phyloP scores from a whole-genome alignment of 208 protist genomes.

The Novymonas esmeraldas region DNA sequence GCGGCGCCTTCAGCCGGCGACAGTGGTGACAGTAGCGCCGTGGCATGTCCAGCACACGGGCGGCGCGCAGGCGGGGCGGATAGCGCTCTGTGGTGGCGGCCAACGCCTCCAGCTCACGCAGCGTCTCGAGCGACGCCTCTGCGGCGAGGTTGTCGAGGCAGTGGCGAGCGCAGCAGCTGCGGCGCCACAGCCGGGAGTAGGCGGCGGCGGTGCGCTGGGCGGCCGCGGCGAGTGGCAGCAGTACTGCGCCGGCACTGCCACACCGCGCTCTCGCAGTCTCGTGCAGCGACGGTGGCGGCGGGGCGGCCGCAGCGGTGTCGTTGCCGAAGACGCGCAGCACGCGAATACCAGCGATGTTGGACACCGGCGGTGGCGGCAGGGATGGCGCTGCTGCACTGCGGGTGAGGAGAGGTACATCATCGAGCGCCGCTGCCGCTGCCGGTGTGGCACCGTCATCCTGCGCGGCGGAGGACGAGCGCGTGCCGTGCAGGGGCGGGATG shows the following conservation, averaged over 20 bases:
- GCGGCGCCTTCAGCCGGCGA: constrained; percentile 79
- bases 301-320: neutral
- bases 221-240: no score
- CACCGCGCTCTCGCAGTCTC: no score
- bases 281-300: neutral
- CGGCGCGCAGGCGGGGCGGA: constrained; percentile 30
- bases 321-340: neutral
- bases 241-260: no score
- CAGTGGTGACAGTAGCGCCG: constrained; percentile 69
- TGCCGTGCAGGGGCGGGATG: neutral
- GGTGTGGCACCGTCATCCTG: no score
- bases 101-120: constrained; percentile 49
- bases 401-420: no score
- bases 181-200: no score
- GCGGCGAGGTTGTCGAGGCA: neutral
- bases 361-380: neutral
- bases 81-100: constrained; percentile 34
- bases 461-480: neutral
- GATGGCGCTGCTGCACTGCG: no score
- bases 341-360: neutral
- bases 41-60: constrained; percentile 59
- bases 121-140: neutral
- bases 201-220: no score
- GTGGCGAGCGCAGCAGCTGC: no score
- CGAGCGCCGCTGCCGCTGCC: no score